Evolutionary conservation across 768 basidiomycete genomes (phyloP), one percentile per base, ranked within the genome.

Genomic region (Multifurca ochricompacta): DNA sequence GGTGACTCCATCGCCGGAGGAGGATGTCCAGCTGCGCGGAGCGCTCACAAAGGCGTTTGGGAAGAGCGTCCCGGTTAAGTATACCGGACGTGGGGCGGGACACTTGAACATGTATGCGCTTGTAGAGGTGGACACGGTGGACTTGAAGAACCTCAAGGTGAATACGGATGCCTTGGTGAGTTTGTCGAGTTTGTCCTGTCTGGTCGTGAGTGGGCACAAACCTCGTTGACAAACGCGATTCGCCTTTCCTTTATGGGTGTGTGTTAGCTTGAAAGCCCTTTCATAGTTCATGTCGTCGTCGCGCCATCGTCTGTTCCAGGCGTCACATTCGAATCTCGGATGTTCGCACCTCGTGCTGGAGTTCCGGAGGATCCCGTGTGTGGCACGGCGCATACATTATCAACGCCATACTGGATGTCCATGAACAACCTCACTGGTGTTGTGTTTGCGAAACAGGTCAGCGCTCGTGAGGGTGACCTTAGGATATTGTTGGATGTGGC

Each of bases 351-450:
- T 1, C 41, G 46, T 9, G 35, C 50, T 5, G 69, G 64, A 0
- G 21, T 65, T 3, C 21, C 32, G 5, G 69, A 70, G 28, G 69
- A 70, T 44, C 68, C 69, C 10, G 69, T 69, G 18, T 65, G 64
- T 27, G 69, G 69, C 1, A 65, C 64, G 2, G 67, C 67, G 2
- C 67, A 69, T 47, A 56, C 62, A 6, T 32, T 66, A 3, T 49
- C 68, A 16, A 61, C 61, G n/a, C 62, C 64, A 1, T 70, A 67
- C 58, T 70, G 67, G 73, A 46, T 44, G 36, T 18, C 6, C 3
- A 35, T 42, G 37, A 50, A 42, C 3, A 31, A 21, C 8, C 9
- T 53, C 3, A 27, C 40, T 0, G 34, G 30, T 1, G 35, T 18
- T 4, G n/a, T 60, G 14, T 6, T 35, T 18, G 56, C 43, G 21